A percentile compares a stretch with the other conserved stretches of the same genome.
phyloP scores from a whole-genome alignment of 192 early-diverging fungal genomes.

The Podila verticillata region DNA sequence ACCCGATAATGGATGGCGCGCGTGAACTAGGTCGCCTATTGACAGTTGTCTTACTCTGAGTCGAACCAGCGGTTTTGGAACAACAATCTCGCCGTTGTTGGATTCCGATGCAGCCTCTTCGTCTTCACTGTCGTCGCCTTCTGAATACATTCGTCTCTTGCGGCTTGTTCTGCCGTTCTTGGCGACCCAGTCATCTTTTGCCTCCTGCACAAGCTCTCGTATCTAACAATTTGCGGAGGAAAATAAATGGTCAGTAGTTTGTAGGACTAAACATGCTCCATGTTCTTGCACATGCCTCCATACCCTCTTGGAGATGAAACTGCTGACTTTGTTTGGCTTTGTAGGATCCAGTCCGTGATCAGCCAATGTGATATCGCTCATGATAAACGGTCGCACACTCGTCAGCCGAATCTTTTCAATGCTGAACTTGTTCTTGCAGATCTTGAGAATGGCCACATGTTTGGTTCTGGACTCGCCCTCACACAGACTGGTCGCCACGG shows the following conservation, averaged over 20 bases:
- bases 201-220: conserved; percentile 70
- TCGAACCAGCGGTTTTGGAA: conserved; percentile 76
- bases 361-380: conserved; percentile 73
- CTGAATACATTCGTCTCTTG: conserved; percentile 47
- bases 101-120: conserved; percentile 15
- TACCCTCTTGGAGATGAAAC: conserved; percentile 67
- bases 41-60: conserved; percentile 53
- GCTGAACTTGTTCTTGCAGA: conserved; percentile 73
- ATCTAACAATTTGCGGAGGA: conserved; percentile 33
- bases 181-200: conserved; percentile 67
- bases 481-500: conserved; percentile 88
- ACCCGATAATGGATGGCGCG: no score
- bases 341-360: conserved; percentile 57
- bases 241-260: no score
- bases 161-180: conserved; percentile 44
- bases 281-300: neutral
- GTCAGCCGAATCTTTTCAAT: conserved; percentile 79
- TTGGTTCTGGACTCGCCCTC: conserved; percentile 79
- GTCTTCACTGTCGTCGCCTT: conserved; percentile 21
- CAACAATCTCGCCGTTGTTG: neutral
- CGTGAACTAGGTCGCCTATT: no score
- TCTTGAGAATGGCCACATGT: conserved; percentile 65
- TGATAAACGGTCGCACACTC: conserved; percentile 89
- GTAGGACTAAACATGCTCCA: neutral
- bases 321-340: conserved; percentile 63